Evolutionary conservation across 441 rosid genomes (phyloP).

Genomic region (Adansonia madagascariensis): DNA sequence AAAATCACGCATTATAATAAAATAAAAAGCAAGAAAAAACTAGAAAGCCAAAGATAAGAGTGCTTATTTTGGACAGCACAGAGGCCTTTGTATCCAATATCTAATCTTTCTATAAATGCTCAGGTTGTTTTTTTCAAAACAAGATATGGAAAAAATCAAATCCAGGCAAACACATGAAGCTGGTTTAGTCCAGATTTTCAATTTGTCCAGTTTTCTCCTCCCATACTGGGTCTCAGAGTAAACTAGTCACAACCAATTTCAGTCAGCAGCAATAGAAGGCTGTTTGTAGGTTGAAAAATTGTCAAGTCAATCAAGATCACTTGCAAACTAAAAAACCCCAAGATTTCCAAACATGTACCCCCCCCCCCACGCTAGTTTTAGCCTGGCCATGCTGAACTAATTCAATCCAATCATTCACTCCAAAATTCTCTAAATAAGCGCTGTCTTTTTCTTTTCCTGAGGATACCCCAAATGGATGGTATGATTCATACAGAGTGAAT

Average conservation of each 20-base stretch:
- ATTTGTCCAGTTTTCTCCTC: neutral
- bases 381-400: neutral
- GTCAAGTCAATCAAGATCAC: neutral
- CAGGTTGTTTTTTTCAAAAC: neutral
- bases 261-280: neutral
- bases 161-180: neutral
- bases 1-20: neutral
- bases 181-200: neutral
- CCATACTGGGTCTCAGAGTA: neutral
- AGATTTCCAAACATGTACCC: neutral
- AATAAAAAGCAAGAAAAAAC: neutral
- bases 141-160: neutral
- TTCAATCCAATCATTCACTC: neutral
- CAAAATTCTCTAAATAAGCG: neutral
- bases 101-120: too few relatives aligned
- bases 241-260: neutral
- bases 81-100: too few relatives aligned
- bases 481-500: neutral
- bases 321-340: neutral
- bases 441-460: neutral
- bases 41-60: neutral
- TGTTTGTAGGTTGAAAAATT: neutral
- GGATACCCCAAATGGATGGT: neutral
- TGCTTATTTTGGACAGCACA: too few relatives aligned
- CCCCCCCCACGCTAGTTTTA: neutral